Evolutionary conservation across 2,329 filamentous ascomycete genomes (phyloP), one percentile per base, ranked within the genome.

Genomic region (Aureobasidium uvarum): DNA sequence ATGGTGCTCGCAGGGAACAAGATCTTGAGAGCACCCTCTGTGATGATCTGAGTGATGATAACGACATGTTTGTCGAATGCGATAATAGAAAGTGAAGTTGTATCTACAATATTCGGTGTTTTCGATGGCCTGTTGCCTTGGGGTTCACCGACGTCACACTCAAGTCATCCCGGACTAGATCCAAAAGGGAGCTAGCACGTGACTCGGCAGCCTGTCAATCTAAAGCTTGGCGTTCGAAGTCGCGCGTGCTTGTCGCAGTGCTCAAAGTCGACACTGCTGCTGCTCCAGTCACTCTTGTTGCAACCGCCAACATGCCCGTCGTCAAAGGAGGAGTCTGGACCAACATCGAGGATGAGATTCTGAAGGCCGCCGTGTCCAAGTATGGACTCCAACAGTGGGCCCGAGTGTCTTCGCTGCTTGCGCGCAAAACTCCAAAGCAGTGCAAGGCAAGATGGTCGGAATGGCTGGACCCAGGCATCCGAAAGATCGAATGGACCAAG

Each of bases 401-500:
- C 75, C 94, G 95, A 78, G 95, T 98, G 69, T 97, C 95, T 65
- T 98, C 95, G 66, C 86, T 99, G 70, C 88, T 99, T 70, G 94
- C 94, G 76, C 91, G 96, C 74, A 99, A 99, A 79, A 98, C 95
- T 38, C 89, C 95, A 60, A 99, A 99, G 81, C 95, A 99, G 81
- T 99, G 95, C 86, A 99, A 99, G 81, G 94, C 95, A 67, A 86
- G 95, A 81, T 99, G 95, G 95, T 88, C 89, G 76, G 94, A 99
- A 84, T 99, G 95, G 94, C 86, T 99, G 70, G 95, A 99, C 75
- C 95, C 95, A 23, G 91, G 91, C 75, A 98, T 99, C 81, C 91
- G 94, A 74, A 99, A 99, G 83, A 95, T 96, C 72, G 95, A 99
- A 81, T 99, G 95, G 94, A 96, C 92, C 76, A 91, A 95, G 74